Evolutionary conservation across 2,329 filamentous ascomycete genomes (phyloP), one percentile per base, ranked within the genome.

Genomic region (Leptodontidium sp.): DNA sequence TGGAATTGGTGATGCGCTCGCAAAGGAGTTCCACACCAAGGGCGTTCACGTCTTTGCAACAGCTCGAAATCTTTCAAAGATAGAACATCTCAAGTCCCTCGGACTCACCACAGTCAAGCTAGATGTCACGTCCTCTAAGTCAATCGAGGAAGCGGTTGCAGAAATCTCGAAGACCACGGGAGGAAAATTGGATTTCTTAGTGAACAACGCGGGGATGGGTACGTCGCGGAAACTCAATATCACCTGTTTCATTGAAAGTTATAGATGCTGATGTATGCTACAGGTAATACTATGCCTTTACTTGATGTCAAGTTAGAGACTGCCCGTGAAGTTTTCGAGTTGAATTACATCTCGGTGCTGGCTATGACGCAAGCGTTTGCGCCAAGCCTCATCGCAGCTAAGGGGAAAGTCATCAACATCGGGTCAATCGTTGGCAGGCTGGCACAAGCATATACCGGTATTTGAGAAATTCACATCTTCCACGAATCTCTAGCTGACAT

Each of bases 31-130:
- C 65, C 79, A 81, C 68, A 63, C 66, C 2, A 73, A 75, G 9
- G 81, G 81, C 1, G 73, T 79, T 35, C 76, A 77, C 8, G 82
- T 83, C 43, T 80, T 81, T 63, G 82, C 81, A 4, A 81, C 82
- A 9, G 81, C 80, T 32, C 78, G 81, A 45, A 78, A 79, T 66
- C 73, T 78, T 1, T 67, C 76, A 50, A 82, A 81, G 67, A 68
- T 81, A 15, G 53, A 74, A 8, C 74, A 78, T 43, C 72, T 76
- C 12, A 70, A 70, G 35, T 45, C 68, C 26, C 21, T 75, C 11
- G 81, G 80, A 11, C 76, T 76, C 7, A 70, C 71, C 1, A 78
- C 78, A 15, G 65, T 84, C 15, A 38, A 72, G 1, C 75, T 85
- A 1, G 83, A 85, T 68, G 81, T 84, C 4, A 79, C 78, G 3